Evolutionary conservation across 306 rosid genomes (phyloP).

Genomic region (Argentina anserina): DNA sequence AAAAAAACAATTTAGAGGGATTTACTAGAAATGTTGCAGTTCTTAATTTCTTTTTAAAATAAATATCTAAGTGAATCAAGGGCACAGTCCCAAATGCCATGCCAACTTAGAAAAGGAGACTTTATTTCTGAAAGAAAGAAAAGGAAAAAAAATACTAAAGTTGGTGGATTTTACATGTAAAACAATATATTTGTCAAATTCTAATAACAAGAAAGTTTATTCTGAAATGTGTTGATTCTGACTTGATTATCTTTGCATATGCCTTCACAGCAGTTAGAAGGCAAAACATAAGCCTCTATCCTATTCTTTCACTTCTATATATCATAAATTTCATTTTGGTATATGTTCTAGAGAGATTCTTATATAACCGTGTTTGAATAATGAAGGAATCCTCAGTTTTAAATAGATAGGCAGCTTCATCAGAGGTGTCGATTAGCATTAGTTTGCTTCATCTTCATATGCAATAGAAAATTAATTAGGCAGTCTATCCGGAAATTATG

Average conservation of each 20-base stretch:
- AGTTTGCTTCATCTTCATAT: background rate
- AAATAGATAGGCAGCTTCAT: background rate
- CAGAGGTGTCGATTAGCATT: background rate
- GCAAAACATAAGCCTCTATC: background rate
- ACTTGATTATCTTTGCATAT: background rate
- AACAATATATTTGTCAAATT: background rate
- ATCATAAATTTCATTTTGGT: background rate
- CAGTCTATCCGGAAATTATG: background rate
- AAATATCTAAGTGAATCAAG: background rate
- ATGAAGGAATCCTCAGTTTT: background rate
- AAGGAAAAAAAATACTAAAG: background rate
- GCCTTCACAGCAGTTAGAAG: conserved; percentile 6
- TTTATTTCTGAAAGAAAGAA: background rate
- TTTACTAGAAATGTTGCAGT: background rate
- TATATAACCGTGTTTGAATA: background rate
- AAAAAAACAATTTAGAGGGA: background rate
- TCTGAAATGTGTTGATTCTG: background rate
- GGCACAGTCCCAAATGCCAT: background rate
- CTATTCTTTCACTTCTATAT: background rate
- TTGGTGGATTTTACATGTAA: background rate
- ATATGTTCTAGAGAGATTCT: background rate
- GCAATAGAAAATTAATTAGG: no score
- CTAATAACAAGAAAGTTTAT: background rate
- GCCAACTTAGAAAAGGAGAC: background rate
- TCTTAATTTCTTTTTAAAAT: background rate